phyloP scores from a whole-genome alignment of 306 rosid genomes.

The Arachis stenosperma region DNA sequence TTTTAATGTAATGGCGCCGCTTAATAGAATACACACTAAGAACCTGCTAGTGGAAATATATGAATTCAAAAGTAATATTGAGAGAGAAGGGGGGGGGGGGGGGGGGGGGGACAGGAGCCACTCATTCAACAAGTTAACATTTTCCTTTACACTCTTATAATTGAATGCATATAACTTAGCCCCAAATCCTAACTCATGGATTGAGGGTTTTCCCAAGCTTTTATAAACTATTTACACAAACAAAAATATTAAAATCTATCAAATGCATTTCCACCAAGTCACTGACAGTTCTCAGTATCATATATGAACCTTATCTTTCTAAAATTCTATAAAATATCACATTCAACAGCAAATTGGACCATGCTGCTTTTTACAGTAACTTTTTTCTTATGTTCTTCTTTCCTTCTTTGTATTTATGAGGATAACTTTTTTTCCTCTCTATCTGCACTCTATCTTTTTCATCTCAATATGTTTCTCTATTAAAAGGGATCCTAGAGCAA shows the following conservation, averaged over 20 bases:
- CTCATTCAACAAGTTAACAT: conserved; percentile 8
- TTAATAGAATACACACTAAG: conserved; percentile 68
- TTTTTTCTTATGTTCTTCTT: background rate
- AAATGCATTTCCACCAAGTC: conserved; percentile 30
- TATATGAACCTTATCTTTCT: conserved; percentile 32
- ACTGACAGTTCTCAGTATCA: conserved; percentile 3
- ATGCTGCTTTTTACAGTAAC: background rate
- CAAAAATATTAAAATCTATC: background rate
- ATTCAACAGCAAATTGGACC: conserved; percentile 19
- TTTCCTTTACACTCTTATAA: background rate
- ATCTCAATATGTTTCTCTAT: background rate
- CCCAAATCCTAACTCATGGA: too few relatives aligned
- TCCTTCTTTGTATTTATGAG: background rate
- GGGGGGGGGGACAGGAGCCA: background rate
- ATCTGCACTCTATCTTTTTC: background rate
- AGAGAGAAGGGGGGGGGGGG: background rate
- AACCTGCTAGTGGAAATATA: conserved; percentile 59
- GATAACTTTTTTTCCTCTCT: background rate
- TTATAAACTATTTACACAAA: background rate
- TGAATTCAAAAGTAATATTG: background rate
- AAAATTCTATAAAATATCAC: conserved; percentile 17
- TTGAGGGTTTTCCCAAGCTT: too few relatives aligned
- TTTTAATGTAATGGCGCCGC: conserved; percentile 56
- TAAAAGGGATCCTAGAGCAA: conserved; percentile 15
- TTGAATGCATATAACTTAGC: too few relatives aligned